Percentiles rank a stretch among this genome's conserved stretches.
Conservation (phyloP, 331 rosid genomes). For the Cydonia oblonga region DNA sequence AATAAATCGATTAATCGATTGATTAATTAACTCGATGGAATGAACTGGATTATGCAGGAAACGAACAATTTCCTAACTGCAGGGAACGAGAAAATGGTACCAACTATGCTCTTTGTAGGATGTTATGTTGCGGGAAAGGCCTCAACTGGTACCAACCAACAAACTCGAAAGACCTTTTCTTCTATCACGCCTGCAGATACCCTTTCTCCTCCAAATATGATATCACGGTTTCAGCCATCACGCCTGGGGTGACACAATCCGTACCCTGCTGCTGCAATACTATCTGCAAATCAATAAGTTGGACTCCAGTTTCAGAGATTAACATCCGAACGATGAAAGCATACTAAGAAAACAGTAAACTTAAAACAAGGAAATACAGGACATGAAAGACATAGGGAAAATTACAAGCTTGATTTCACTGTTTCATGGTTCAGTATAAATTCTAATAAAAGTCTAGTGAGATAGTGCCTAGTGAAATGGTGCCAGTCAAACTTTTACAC, state of each 20-base stretch:
- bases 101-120: background rate
- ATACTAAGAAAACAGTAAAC: background rate
- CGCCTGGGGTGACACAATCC: slow-evolving; percentile 36
- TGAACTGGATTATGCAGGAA: slow-evolving; percentile 35
- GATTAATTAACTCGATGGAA: slow-evolving; percentile 14
- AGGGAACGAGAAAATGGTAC: slow-evolving; percentile 21
- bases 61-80: slow-evolving; percentile 62
- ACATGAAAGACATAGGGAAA: background rate
- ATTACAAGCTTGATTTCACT: background rate
- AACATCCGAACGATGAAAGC: background rate
- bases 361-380: background rate
- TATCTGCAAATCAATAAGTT: slow-evolving; percentile 39
- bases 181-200: slow-evolving; percentile 45
- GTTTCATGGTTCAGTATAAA: background rate
- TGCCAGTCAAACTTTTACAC: background rate
- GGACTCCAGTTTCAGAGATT: background rate
- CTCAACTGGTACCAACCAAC: slow-evolving; percentile 10
- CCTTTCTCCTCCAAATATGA: slow-evolving; percentile 73
- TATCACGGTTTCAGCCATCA: slow-evolving; percentile 56
- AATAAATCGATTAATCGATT: background rate
- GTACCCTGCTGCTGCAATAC: slow-evolving; percentile 49
- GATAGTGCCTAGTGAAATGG: background rate
- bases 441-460: background rate
- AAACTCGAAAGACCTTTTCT: background rate
- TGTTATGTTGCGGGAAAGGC: slow-evolving; percentile 9